These are phyloP conservation scores for Pilasporangium apinafurcum DNA, from an alignment of 352 stramenopile genomes.

Conservation along the genomic window DNA sequence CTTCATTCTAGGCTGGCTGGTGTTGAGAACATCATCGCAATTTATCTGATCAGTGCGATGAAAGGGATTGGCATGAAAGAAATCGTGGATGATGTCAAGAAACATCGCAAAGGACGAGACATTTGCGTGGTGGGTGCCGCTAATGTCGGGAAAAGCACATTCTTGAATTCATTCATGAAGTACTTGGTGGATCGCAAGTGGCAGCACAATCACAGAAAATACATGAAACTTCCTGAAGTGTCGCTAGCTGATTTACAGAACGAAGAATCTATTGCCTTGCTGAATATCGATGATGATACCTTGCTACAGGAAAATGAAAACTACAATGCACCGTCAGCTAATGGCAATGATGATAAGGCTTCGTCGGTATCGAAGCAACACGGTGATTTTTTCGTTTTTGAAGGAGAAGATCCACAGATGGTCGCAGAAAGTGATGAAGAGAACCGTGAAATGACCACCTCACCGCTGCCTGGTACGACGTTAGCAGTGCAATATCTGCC, in stretches of 20 bases:
- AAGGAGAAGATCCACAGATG: constrained; percentile 60
- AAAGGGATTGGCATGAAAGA: constrained; percentile 85
- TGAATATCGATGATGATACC: constrained; percentile 59
- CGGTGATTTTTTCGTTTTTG: constrained; percentile 34
- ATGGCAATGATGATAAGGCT: neutral
- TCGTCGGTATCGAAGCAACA: neutral
- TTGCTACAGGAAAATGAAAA: constrained; percentile 12
- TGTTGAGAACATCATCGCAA: constrained; percentile 73
- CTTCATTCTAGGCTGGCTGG: constrained; percentile 29
- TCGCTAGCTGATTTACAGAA: constrained; percentile 42
- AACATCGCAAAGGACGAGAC: constrained; percentile 70
- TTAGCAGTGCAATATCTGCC: constrained; percentile 78
- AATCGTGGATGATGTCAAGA: constrained; percentile 77
- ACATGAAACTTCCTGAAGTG: constrained; percentile 70
- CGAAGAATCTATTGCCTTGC: constrained; percentile 29
- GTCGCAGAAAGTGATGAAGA: constrained; percentile 61
- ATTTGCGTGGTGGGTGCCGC: constrained; percentile 89
- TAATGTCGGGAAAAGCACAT: constrained; percentile 91
- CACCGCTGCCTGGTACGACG: constrained; percentile 87
- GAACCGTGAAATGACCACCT: constrained; percentile 80
- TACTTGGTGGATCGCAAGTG: constrained; percentile 76
- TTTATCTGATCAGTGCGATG: constrained; percentile 82
- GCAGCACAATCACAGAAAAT: constrained; percentile 84
- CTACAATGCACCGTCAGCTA: neutral
- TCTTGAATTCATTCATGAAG: constrained; percentile 89